Evolutionary conservation across 768 basidiomycete genomes (phyloP).

Genomic region (Leucosporidium yakuticum): DNA sequence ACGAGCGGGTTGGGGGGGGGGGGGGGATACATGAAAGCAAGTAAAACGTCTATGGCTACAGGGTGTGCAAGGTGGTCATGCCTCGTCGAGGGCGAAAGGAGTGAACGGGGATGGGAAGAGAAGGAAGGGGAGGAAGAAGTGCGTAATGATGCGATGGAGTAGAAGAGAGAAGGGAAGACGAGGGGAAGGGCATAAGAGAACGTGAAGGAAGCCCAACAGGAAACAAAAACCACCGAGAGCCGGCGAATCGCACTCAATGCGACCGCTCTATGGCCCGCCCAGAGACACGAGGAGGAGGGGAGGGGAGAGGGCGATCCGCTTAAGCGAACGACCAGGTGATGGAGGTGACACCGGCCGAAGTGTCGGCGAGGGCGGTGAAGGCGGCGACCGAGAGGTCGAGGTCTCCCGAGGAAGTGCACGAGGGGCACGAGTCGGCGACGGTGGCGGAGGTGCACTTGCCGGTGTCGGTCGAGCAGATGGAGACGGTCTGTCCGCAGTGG

Average conservation of each 20-base stretch:
- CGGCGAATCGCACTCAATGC: background rate
- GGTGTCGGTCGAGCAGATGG: conserved; percentile 27
- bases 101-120: too few species aligned
- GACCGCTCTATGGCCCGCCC: background rate
- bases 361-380: conserved; percentile 56
- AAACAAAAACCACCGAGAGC: too few species aligned
- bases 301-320: background rate
- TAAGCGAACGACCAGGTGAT: conserved; percentile 42
- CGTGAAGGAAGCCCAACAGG: too few species aligned
- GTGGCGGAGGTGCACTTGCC: conserved; percentile 27
- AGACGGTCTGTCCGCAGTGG: conserved; percentile 30
- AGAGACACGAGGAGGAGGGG: background rate
- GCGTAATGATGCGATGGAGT: too few species aligned
- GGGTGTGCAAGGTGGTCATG: too few species aligned
- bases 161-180: too few species aligned
- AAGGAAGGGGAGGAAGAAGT: too few species aligned
- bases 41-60: too few species aligned
- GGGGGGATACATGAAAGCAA: too few species aligned
- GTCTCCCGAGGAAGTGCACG: conserved; percentile 60
- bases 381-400: conserved; percentile 55
- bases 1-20: too few species aligned
- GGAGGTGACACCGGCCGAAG: conserved; percentile 53
- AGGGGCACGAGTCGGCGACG: conserved; percentile 56
- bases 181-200: too few species aligned
- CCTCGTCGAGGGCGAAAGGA: too few species aligned